These are phyloP conservation scores for Datura wrightii DNA, from an alignment of 257 asterid genomes.

Conservation along the genomic window DNA sequence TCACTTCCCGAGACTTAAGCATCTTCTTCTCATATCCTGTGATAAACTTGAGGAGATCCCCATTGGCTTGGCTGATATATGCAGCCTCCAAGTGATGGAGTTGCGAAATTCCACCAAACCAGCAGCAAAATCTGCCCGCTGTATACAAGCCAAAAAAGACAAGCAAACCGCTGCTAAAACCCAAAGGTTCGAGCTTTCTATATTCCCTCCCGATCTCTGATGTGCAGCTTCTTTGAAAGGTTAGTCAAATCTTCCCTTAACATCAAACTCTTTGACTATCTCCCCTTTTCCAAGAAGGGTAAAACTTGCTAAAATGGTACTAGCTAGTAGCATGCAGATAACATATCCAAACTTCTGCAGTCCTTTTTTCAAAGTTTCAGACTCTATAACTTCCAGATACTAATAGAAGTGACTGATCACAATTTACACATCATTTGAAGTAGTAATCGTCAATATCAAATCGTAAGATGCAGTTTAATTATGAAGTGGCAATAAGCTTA, in stretches of 20 bases:
- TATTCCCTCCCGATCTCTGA: constrained; percentile 31
- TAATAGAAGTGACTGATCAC: background rate
- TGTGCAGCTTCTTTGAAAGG: background rate
- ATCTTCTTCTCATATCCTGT: constrained; percentile 41
- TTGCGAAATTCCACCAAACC: constrained; percentile 32
- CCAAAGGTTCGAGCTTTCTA: constrained; percentile 9
- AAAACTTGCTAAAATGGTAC: background rate
- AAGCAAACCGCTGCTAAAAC: background rate
- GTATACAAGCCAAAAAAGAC: constrained; percentile 31
- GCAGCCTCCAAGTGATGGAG: constrained; percentile 36
- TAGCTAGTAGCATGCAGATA: background rate
- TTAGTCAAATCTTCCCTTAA: background rate
- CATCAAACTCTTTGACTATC: background rate
- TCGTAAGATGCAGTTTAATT: background rate
- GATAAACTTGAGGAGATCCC: constrained; percentile 41
- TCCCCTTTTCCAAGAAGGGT: background rate
- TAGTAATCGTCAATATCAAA: background rate
- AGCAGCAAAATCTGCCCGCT: constrained; percentile 43
- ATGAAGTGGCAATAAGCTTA: background rate
- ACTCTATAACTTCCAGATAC: background rate
- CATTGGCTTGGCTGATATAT: constrained; percentile 38
- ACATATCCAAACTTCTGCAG: too few relatives aligned
- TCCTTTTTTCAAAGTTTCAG: too few relatives aligned
- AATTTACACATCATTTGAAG: background rate
- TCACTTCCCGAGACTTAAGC: constrained; percentile 39